Base-by-base conservation (phyloP, 345 rosid species). In the Sapria himalayana region DNA sequence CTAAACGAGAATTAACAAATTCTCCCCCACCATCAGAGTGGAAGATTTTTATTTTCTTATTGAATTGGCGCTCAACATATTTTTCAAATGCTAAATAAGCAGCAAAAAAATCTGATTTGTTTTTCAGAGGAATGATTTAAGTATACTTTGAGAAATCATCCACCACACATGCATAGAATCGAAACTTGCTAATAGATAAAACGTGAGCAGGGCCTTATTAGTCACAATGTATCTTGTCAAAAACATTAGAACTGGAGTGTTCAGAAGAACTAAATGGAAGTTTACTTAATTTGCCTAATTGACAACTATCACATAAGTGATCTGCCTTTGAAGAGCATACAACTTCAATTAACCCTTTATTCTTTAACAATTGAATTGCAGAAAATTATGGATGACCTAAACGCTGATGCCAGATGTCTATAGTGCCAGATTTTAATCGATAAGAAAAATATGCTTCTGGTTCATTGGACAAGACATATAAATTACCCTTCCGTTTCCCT, bases 171-270 rank as follows among this genome's bases (percentile, higher is more conserved):
- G 3, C 33, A 53, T 45, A 53, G 6, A 2, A 53, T 12, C 6
- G 4, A 9, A 53, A 53, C 1, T 23, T 29, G 3, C 16, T 29
- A 21, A 33, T 23, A 33, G 48, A 57, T 6, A 21, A 19, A 33
- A 44, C 12, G 2, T 22, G 51, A 3, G 62, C n/a, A n/a, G 15
- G 40, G 8, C 48, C 48, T 23, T 23, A 57, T 0, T 50, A 39
- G 13, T 45, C 48, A 45, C 39, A 57, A 10, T 45, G 52, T n/a
- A 45, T n/a, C n/a, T 45, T 39, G 1, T 45, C 18, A 17, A 47
- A 47, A 33, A 21, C 15, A 14, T 8, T 5, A 19, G 14, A 11
- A 14, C 24, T 19, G 0, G 6, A 15, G 19, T 21, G 13, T 7
- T 23, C 1, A 19, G 6, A 41, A 14, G 1, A 1, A n/a, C 19